A percentile compares a stretch with the other conserved stretches of the same genome.
phyloP scores from a whole-genome alignment of 257 asterid species.

The Orobanche coerulescens region DNA sequence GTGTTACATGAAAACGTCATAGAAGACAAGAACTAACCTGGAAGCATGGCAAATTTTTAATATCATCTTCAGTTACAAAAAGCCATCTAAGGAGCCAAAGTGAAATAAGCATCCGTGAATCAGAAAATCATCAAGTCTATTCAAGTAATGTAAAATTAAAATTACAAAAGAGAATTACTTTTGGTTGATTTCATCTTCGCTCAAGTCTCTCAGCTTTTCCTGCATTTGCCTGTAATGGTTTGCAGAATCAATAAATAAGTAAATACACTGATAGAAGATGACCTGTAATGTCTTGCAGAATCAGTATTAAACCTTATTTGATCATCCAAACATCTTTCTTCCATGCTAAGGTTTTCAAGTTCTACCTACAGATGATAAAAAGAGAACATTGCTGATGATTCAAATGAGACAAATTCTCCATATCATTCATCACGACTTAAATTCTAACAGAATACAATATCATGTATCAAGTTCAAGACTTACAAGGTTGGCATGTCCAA shows the following conservation, averaged over 20 bases:
- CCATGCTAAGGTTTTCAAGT: conserved; percentile 65
- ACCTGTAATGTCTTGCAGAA: not conserved
- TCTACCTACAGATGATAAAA: conserved; percentile 58
- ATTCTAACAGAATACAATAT: not conserved
- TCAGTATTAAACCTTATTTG: conserved; percentile 46
- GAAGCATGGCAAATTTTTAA: conserved; percentile 70
- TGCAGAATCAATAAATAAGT: conserved; percentile 27
- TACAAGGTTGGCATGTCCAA: not conserved
- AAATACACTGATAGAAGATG: conserved; percentile 12
- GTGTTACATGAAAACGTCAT: not conserved
- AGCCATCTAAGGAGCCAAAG: conserved; percentile 55
- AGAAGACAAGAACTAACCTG: conserved; percentile 44
- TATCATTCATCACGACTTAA: conserved; percentile 1
- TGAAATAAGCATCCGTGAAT: conserved; percentile 19
- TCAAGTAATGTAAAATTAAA: conserved; percentile 18
- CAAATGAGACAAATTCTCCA: conserved; percentile 9
- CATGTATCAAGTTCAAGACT: not conserved
- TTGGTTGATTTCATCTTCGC: conserved; percentile 71
- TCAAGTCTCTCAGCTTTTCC: conserved; percentile 58
- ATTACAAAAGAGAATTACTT: conserved; percentile 35
- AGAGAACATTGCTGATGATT: conserved; percentile 17
- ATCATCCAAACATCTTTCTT: conserved; percentile 65
- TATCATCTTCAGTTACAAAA: conserved; percentile 88
- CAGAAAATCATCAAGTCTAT: not conserved
- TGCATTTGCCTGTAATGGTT: conserved; percentile 72